Conservation (phyloP, 371 early-diverging fungal genomes). For the Mucor saturninus region DNA sequence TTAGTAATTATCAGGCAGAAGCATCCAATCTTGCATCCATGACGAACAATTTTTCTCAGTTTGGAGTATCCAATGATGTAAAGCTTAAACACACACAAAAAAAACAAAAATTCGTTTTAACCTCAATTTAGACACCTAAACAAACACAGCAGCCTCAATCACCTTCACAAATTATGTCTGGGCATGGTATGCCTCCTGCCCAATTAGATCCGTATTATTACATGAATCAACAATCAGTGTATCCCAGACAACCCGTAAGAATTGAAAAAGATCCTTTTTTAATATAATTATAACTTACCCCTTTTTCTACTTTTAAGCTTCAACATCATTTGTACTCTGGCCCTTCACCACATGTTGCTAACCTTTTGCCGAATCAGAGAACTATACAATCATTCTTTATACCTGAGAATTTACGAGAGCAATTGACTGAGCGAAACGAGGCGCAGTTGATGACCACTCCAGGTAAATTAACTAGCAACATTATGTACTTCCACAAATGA, state of each 20-base stretch:
- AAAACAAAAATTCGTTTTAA: background rate
- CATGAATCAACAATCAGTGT: slow-evolving; percentile 36
- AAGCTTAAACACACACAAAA: background rate
- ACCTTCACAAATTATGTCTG: slow-evolving; percentile 32
- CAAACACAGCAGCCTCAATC: slow-evolving; percentile 19
- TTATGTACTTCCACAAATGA: too few species aligned
- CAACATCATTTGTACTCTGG: slow-evolving; percentile 82
- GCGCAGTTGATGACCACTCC: slow-evolving; percentile 65
- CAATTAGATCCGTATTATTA: slow-evolving; percentile 47
- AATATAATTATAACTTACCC: background rate
- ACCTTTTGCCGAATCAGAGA: slow-evolving; percentile 74
- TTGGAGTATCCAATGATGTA: slow-evolving; percentile 37
- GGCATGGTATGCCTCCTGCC: slow-evolving; percentile 24
- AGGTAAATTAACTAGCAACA: slow-evolving; percentile 32
- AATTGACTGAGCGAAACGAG: slow-evolving; percentile 76
- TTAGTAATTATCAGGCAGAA: slow-evolving; percentile 2
- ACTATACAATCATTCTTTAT: slow-evolving; percentile 83
- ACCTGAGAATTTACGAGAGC: slow-evolving; percentile 82
- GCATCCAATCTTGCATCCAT: slow-evolving; percentile 21
- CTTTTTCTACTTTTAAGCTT: slow-evolving; percentile 43
- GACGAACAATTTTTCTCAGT: slow-evolving; percentile 39
- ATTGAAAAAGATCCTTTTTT: background rate
- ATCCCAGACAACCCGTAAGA: slow-evolving; percentile 52
- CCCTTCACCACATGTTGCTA: slow-evolving; percentile 71
- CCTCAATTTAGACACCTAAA: background rate